These are phyloP conservation scores for Amorphotheca resinae DNA, from an alignment of 495 filamentous ascomycete species.

Conservation along the genomic window DNA sequence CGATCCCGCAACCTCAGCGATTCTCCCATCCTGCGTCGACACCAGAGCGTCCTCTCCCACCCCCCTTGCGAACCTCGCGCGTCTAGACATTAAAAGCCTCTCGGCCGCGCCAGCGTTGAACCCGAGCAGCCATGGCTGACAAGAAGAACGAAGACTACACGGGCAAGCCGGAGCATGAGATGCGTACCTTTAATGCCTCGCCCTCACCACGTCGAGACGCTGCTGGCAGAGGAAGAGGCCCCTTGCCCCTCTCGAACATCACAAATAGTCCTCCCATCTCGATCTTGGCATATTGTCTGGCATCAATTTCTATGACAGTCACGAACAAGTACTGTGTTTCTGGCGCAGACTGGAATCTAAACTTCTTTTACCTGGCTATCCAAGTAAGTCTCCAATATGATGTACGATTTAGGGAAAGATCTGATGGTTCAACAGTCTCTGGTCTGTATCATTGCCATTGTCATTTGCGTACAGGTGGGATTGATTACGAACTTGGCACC, in stretches of 20 bases:
- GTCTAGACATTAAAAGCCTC: conserved; percentile 2
- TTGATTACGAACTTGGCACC: conserved; percentile 75
- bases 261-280: conserved; percentile 65
- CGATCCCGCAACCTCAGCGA: not conserved
- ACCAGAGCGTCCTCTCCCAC: not conserved
- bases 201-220: conserved; percentile 28
- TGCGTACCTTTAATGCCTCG: conserved; percentile 41
- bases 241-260: conserved; percentile 28
- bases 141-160: conserved; percentile 42
- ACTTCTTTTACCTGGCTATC: conserved; percentile 84
- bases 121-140: conserved; percentile 16
- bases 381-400: conserved; percentile 51
- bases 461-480: conserved; percentile 68
- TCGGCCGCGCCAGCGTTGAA: not conserved
- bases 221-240: not conserved
- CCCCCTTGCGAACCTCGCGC: conserved; percentile 11
- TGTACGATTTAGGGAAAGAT: not conserved
- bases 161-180: conserved; percentile 53
- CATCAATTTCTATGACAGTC: conserved; percentile 96
- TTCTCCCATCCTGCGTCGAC: not conserved
- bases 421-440: conserved; percentile 46
- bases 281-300: conserved; percentile 81
- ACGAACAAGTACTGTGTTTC: conserved; percentile 98
- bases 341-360: conserved; percentile 83
- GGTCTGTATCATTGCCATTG: conserved; percentile 84